phyloP scores from a whole-genome alignment of 495 filamentous ascomycete genomes.

The Lindgomyces ingoldianus region DNA sequence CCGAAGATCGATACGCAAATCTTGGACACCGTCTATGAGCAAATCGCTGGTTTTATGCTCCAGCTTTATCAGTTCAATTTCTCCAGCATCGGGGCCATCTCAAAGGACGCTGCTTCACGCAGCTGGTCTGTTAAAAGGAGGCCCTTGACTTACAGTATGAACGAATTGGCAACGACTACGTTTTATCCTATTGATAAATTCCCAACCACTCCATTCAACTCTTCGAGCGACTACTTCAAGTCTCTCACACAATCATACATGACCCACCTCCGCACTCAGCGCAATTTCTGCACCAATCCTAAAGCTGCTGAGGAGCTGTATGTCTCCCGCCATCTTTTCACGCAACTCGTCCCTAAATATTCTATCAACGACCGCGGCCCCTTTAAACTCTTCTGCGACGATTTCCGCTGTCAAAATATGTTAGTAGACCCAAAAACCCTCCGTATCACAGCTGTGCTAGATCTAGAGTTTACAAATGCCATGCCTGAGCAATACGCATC shows the following conservation, averaged over 20 bases:
- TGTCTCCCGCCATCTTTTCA: constrained; percentile 46
- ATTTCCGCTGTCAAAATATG: constrained; percentile 46
- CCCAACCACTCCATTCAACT: constrained; percentile 41
- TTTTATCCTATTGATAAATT: constrained; percentile 34
- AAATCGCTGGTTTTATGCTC: neutral
- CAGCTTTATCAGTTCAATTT: constrained; percentile 1
- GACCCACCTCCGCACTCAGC: constrained; percentile 45
- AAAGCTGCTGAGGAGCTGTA: constrained; percentile 43
- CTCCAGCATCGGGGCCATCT: constrained; percentile 11
- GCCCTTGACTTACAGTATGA: constrained; percentile 19
- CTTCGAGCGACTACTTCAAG: constrained; percentile 44
- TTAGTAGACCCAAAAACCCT: constrained; percentile 46
- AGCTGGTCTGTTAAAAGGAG: constrained; percentile 7
- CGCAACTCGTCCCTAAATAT: constrained; percentile 44
- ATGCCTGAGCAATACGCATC: constrained; percentile 48
- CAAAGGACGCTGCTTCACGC: neutral
- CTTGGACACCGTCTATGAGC: neutral
- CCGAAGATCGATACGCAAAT: neutral
- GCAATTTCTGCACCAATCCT: constrained; percentile 45
- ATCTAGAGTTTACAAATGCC: constrained; percentile 48
- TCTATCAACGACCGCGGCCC: constrained; percentile 44
- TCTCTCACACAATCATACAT: constrained; percentile 41
- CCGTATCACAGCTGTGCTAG: constrained; percentile 46
- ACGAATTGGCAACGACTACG: constrained; percentile 9
- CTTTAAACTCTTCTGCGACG: neutral